Conservation (phyloP, 2,329 filamentous ascomycete genomes). For the Pseudohalonectria lignicola region DNA sequence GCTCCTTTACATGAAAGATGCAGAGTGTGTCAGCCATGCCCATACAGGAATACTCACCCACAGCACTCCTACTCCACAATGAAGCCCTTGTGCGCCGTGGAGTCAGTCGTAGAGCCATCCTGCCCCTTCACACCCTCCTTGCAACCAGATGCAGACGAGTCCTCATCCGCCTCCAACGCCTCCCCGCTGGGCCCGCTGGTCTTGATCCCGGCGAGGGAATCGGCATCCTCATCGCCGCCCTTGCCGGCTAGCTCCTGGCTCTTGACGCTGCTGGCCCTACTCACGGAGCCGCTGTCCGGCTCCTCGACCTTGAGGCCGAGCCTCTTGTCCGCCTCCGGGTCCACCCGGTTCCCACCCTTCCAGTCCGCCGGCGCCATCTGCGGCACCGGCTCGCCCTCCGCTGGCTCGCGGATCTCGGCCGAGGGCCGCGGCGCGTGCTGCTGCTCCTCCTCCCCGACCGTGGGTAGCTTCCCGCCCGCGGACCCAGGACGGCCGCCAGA, state of each 20-base stretch:
- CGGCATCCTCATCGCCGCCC: constrained; percentile 8
- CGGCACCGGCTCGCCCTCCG: constrained; percentile 54
- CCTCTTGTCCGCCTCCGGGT: constrained; percentile 43
- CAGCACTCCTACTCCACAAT: constrained; percentile 11
- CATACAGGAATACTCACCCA: too few species aligned
- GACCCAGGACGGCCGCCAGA: neutral
- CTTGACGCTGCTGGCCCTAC: constrained; percentile 60
- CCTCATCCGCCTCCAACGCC: constrained; percentile 8
- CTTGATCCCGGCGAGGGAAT: constrained; percentile 15
- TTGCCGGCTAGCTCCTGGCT: constrained; percentile 16
- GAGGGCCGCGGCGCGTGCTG: constrained; percentile 1
- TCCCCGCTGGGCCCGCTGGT: constrained; percentile 16
- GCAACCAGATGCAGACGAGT: neutral
- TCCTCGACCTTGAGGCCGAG: constrained; percentile 58
- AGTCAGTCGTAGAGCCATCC: constrained; percentile 2
- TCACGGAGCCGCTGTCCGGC: constrained; percentile 55
- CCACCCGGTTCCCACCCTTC: constrained; percentile 45
- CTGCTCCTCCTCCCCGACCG: constrained; percentile 11
- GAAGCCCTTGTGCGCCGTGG: constrained; percentile 9
- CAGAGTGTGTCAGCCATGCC: too few species aligned
- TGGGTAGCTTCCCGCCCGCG: constrained; percentile 4
- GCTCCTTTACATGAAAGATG: too few species aligned
- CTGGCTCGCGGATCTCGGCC: constrained; percentile 47
- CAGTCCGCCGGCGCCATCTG: constrained; percentile 65
- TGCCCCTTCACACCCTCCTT: neutral